Conservation (phyloP, 1,284 basidiomycete genomes). For the Leccinum griseonigrum region DNA sequence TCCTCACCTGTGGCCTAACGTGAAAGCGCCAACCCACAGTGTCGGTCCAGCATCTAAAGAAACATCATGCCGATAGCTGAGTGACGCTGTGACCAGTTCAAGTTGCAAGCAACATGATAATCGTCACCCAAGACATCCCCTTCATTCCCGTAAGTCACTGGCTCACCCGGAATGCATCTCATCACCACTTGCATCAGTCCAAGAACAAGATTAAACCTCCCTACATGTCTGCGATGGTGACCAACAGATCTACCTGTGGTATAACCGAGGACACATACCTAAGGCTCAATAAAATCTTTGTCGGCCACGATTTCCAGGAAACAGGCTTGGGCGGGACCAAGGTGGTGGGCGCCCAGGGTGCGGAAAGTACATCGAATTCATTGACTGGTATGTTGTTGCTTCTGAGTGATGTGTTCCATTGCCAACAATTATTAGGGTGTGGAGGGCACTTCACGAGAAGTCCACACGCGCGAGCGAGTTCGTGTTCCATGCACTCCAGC, state of each 20-base stretch:
- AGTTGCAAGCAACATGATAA: too few relatives aligned
- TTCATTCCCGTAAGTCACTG: conserved; percentile 11
- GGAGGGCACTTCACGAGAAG: conserved; percentile 20
- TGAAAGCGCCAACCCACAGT: too few relatives aligned
- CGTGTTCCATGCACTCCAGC: conserved; percentile 18
- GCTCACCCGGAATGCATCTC: too few relatives aligned
- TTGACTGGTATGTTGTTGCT: conserved; percentile 12
- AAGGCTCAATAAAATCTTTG: conserved; percentile 15
- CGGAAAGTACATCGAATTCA: conserved; percentile 19
- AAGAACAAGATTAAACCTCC: conserved; percentile 12
- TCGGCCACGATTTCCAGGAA: conserved; percentile 18
- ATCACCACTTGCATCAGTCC: too few relatives aligned
- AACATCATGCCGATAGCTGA: too few relatives aligned
- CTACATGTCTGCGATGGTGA: background rate
- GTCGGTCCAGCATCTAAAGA: too few relatives aligned
- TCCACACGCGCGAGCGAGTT: conserved; percentile 21
- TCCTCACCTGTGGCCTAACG: too few relatives aligned
- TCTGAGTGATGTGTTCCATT: background rate
- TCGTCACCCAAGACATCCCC: conserved; percentile 9
- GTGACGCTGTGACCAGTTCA: too few relatives aligned
- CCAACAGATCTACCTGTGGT: conserved; percentile 11
- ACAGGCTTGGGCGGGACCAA: conserved; percentile 16
- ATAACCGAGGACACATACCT: conserved; percentile 22
- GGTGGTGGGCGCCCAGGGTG: conserved; percentile 14
- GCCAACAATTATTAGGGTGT: conserved; percentile 10